Base-by-base conservation (phyloP, 495 filamentous ascomycete genomes). In the Podospora tetraspora region DNA sequence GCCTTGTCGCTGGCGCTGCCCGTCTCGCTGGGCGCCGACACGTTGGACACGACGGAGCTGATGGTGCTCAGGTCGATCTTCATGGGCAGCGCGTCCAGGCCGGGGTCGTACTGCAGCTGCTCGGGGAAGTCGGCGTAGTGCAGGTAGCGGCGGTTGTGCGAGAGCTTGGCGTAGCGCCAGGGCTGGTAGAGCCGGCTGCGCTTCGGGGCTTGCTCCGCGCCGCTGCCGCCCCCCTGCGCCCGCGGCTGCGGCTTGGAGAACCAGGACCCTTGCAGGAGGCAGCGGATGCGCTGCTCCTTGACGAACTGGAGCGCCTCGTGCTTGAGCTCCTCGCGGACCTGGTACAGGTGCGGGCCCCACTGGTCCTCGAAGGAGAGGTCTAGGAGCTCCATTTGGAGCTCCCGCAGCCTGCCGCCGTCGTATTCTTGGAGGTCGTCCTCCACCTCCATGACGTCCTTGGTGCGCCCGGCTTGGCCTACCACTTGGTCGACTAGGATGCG, bases 221-320 rank as follows among this genome's bases (percentile, higher is more conserved):
- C 65, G 23, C 60, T n/a, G 43, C 43, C 43, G 19, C 19, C 65
- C 10, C 60, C 29, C 59, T 66, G 27, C 71, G 72, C 32, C 73
- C 80, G 79, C 32, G 78, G 75, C 23, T 72, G 75, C 22, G 78
- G 82, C 64, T 90, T 86, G 7, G 91, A 86, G 74, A 99, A 98
- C 96, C 96, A 99, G 23, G 89, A 87, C 27, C 95, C 95, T 67
- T 91, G 86, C 13, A 97, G 83, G 16, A 99, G 82, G 76, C 92
- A 97, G n/a, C 96, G 86, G 64, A 97, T 91, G 60, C 95, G 88
- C 76, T 99, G 95, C 77, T 99, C 95, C 74, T 95, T 97, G 74
- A 98, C 90, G 73, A 99, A 99, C 72, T 96, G 92, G 56, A 96
- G 79, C 23, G 95, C 93, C 74, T 99, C 95, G 71, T 94, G 88